A percentile compares a stretch with the other conserved stretches of the same genome.
Conservation (phyloP, 2,329 filamentous ascomycete species). For the Sporothrix brunneoviolacea region DNA sequence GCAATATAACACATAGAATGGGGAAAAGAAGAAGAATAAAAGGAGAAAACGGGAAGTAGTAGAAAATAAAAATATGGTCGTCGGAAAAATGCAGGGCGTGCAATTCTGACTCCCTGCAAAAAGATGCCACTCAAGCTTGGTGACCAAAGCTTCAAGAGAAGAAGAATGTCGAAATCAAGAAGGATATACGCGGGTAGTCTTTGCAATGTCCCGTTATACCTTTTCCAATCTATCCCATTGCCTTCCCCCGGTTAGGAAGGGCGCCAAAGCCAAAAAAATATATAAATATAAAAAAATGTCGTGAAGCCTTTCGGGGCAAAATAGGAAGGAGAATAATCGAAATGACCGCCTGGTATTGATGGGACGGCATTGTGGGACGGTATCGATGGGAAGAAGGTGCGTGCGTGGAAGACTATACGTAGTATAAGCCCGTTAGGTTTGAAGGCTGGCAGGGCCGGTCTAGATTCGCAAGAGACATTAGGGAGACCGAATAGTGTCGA, state of each 20-base stretch:
- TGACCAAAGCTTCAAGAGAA: too few relatives aligned
- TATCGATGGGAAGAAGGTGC: not conserved
- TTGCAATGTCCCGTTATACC: not conserved
- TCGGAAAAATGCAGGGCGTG: not conserved
- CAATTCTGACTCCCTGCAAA: too few relatives aligned
- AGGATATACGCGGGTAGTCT: too few relatives aligned
- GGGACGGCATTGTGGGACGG: not conserved
- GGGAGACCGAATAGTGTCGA: not conserved
- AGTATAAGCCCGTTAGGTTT: too few relatives aligned
- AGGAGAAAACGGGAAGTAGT: not conserved
- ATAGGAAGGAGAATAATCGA: not conserved
- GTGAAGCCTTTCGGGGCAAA: not conserved
- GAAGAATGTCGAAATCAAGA: too few relatives aligned
- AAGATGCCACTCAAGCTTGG: not conserved
- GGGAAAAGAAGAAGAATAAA: not conserved
- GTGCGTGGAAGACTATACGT: not conserved
- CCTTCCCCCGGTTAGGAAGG: not conserved
- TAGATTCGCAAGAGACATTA: too few relatives aligned
- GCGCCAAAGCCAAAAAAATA: slow-evolving; percentile 3
- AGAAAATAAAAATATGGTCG: not conserved
- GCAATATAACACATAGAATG: too few relatives aligned
- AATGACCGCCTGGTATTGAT: not conserved
- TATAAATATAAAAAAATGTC: not conserved
- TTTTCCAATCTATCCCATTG: slow-evolving; percentile 10
- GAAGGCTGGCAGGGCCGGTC: too few relatives aligned